phyloP scores from a whole-genome alignment of 805 yeast species.

The Ogataea henricii region DNA sequence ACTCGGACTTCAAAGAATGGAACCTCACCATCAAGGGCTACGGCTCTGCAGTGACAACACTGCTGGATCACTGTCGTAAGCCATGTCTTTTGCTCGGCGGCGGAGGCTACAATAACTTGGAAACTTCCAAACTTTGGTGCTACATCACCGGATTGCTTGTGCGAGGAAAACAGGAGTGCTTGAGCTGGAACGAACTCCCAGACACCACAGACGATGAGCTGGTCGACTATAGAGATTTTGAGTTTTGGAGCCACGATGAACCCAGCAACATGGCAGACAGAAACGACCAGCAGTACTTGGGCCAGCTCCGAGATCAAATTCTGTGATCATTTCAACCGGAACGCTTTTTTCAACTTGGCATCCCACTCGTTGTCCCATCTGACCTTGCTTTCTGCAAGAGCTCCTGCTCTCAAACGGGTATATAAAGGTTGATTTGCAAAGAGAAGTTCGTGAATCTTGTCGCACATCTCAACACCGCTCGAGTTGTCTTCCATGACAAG shows the following conservation, averaged over 20 bases:
- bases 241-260: conserved; percentile 31
- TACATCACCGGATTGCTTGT: conserved; percentile 37
- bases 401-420: conserved; percentile 60
- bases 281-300: conserved; percentile 35
- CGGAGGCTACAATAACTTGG: conserved; percentile 70
- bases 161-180: conserved; percentile 21
- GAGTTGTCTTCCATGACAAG: conserved; percentile 44
- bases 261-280: conserved; percentile 35
- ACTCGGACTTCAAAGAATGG: conserved; percentile 62
- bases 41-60: conserved; percentile 35
- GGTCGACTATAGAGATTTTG: conserved; percentile 20
- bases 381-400: conserved; percentile 61
- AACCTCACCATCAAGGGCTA: conserved; percentile 59
- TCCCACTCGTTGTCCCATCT: conserved; percentile 85
- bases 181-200: conserved; percentile 38
- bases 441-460: conserved; percentile 36
- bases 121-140: conserved; percentile 65
- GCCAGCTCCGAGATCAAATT: conserved; percentile 13
- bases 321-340: conserved; percentile 19
- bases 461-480: conserved; percentile 46
- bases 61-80: conserved; percentile 28
- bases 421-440: conserved; percentile 29
- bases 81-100: conserved; percentile 66
- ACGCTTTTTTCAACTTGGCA: conserved; percentile 40
- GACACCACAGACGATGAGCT: conserved; percentile 48